Conservation (phyloP, 164 flowering plant species). For the Annona cherimola region DNA sequence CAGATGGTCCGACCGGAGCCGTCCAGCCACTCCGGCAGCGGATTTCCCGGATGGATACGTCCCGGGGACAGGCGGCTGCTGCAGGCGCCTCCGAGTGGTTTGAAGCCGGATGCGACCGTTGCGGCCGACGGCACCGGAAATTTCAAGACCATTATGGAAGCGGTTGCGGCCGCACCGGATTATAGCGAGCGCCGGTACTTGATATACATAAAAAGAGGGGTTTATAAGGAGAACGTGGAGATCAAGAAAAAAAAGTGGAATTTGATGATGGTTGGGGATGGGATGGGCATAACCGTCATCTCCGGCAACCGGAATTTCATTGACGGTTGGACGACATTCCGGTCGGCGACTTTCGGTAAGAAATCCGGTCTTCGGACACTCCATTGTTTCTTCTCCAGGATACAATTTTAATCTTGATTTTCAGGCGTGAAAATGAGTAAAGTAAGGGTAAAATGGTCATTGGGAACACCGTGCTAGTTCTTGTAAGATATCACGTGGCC, state of each 20-base stretch:
- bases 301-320: slow-evolving; percentile 35
- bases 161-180: slow-evolving; percentile 61
- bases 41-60: slow-evolving; percentile 58
- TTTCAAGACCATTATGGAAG: slow-evolving; percentile 49
- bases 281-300: slow-evolving; percentile 39
- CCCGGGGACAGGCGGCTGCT: slow-evolving; percentile 43
- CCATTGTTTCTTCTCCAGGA: neutral
- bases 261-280: slow-evolving; percentile 50
- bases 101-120: slow-evolving; percentile 43
- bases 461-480: neutral
- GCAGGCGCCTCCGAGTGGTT: slow-evolving; percentile 21
- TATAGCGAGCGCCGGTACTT: slow-evolving; percentile 34
- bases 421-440: neutral
- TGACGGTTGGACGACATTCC: slow-evolving; percentile 56
- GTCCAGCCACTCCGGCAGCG: neutral
- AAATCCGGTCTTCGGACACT: neutral
- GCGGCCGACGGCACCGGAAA: slow-evolving; percentile 72
- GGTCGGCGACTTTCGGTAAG: slow-evolving; percentile 57
- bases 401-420: neutral
- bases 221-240: slow-evolving; percentile 49
- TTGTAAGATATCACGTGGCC: too few relatives aligned
- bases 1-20: slow-evolving; percentile 27
- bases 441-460: neutral
- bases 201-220: slow-evolving; percentile 45
- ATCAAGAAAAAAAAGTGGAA: slow-evolving; percentile 52